A percentile compares a stretch with the other conserved stretches of the same genome.
Conservation (phyloP, 306 rosid genomes). For the Myrica gale region DNA sequence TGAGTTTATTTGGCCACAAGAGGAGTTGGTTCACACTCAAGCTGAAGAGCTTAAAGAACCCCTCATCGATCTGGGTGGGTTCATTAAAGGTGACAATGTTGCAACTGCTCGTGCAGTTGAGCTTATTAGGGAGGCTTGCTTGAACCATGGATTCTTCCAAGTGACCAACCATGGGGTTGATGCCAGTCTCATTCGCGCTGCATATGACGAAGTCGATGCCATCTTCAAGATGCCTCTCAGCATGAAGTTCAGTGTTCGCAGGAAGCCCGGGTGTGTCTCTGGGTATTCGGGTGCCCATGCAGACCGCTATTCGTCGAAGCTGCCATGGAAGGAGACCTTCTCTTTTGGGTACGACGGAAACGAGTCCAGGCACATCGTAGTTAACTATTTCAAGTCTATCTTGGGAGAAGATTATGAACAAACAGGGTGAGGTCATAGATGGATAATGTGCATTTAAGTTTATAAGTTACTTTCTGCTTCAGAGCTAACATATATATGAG, state of each 20-base stretch:
- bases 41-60: slow-evolving; percentile 61
- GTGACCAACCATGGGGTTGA: slow-evolving; percentile 64
- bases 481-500: background rate
- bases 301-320: slow-evolving; percentile 38
- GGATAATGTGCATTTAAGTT: background rate
- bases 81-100: slow-evolving; percentile 35
- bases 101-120: slow-evolving; percentile 37
- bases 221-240: slow-evolving; percentile 49
- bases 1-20: slow-evolving; percentile 50
- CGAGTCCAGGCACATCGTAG: slow-evolving; percentile 29
- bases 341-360: slow-evolving; percentile 34
- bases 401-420: slow-evolving; percentile 48
- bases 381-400: slow-evolving; percentile 51
- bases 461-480: background rate
- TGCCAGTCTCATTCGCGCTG: slow-evolving; percentile 39
- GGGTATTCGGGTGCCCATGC: slow-evolving; percentile 71
- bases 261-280: slow-evolving; percentile 22
- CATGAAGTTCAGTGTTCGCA: slow-evolving; percentile 35
- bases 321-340: slow-evolving; percentile 72
- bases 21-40: slow-evolving; percentile 23
- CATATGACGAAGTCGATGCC: slow-evolving; percentile 34
- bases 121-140: slow-evolving; percentile 48
- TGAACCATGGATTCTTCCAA: slow-evolving; percentile 63
- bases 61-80: slow-evolving; percentile 41
- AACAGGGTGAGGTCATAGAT: slow-evolving; percentile 49